These are phyloP conservation scores for Novakomyces olei DNA, from an alignment of 805 yeast genomes.

Conservation along the genomic window DNA sequence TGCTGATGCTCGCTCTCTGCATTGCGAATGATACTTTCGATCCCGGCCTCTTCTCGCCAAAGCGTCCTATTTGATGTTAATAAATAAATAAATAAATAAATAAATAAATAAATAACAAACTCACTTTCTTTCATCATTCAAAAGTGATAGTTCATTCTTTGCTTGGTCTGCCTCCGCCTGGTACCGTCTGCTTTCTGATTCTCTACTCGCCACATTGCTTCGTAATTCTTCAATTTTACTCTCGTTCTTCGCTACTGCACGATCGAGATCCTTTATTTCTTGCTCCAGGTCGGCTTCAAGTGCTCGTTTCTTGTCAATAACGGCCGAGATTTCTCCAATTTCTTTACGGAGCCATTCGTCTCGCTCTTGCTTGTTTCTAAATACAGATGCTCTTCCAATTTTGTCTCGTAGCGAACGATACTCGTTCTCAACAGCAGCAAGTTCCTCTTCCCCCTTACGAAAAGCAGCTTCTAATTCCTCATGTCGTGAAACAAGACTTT, in stretches of 20 bases:
- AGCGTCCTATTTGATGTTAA: slow-evolving; percentile 46
- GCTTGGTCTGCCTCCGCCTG: slow-evolving; percentile 9
- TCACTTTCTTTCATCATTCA: too few species aligned
- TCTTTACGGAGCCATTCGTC: slow-evolving; percentile 43
- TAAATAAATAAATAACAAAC: too few species aligned
- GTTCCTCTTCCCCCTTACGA: slow-evolving; percentile 7
- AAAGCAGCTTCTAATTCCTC: slow-evolving; percentile 7
- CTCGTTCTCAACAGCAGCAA: slow-evolving; percentile 7
- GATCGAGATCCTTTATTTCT: not conserved
- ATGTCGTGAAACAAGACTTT: slow-evolving; percentile 6
- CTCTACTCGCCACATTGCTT: too few species aligned
- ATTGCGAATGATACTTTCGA: slow-evolving; percentile 33
- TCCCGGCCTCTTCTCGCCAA: slow-evolving; percentile 62
- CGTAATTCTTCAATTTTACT: too few species aligned
- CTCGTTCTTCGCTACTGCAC: too few species aligned
- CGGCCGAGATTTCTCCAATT: slow-evolving; percentile 19
- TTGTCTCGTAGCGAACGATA: slow-evolving; percentile 34
- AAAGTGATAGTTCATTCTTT: slow-evolving; percentile 12
- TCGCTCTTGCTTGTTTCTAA: slow-evolving; percentile 33
- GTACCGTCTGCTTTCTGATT: too few species aligned
- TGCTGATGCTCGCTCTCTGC: slow-evolving; percentile 30
- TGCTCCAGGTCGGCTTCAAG: slow-evolving; percentile 9
- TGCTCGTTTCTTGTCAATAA: slow-evolving; percentile 14
- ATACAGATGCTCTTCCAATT: slow-evolving; percentile 45
- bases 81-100: too few species aligned